Percentiles rank a stretch among this genome's conserved stretches.
These are phyloP conservation scores for Penicillium sp. DNA, from an alignment of 2,329 filamentous ascomycete species.

Conservation along the genomic window DNA sequence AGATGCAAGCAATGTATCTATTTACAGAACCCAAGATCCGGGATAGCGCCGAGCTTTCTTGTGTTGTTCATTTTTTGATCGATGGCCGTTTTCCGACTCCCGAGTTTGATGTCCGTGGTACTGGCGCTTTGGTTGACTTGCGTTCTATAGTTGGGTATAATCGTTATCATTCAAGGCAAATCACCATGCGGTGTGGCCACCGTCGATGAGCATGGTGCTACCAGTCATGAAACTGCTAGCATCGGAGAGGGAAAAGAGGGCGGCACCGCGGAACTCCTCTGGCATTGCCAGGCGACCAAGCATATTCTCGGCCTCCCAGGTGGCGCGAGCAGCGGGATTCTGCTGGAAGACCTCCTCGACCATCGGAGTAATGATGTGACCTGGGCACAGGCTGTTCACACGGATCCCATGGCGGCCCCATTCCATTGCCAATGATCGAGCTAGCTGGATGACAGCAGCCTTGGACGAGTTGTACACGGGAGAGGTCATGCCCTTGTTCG, in stretches of 20 bases:
- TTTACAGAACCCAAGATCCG: neutral
- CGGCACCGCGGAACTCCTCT: conserved; percentile 67
- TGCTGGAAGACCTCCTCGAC: conserved; percentile 77
- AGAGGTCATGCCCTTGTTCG: conserved; percentile 52
- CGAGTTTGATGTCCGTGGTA: neutral
- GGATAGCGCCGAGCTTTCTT: neutral
- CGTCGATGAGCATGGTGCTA: conserved; percentile 71
- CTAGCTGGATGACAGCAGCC: conserved; percentile 58
- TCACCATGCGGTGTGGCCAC: conserved; percentile 63
- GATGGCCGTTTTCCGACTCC: neutral
- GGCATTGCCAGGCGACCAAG: conserved; percentile 59
- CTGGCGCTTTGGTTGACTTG: neutral
- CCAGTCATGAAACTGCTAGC: conserved; percentile 74
- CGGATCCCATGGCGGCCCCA: conserved; percentile 57
- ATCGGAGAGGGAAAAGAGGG: conserved; percentile 69
- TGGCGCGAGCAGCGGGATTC: conserved; percentile 63
- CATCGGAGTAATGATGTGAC: conserved; percentile 70
- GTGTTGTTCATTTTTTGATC: neutral
- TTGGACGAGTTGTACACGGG: conserved; percentile 60
- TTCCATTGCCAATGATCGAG: conserved; percentile 57
- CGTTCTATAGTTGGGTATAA: neutral
- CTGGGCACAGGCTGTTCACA: conserved; percentile 59
- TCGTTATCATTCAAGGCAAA: neutral
- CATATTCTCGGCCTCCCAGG: conserved; percentile 55
- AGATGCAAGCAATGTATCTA: neutral